phyloP scores from a whole-genome alignment of 163 green algal species.

The Chlorella variabilis region DNA sequence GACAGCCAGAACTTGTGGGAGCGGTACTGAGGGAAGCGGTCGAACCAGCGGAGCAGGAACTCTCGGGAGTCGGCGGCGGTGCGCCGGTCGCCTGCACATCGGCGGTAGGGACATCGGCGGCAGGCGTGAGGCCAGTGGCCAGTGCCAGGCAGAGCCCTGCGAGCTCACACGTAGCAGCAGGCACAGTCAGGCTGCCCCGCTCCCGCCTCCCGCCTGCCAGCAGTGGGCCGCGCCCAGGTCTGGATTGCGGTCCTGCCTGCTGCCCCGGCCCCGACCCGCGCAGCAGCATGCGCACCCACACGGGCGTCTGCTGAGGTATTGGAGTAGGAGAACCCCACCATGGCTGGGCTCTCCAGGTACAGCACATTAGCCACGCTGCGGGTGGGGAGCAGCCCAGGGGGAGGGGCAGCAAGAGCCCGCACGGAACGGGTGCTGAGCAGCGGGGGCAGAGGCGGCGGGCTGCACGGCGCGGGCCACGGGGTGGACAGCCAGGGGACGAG shows the following conservation, averaged over 20 bases:
- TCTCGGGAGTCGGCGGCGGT: conserved; percentile 72
- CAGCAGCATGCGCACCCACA: conserved; percentile 62
- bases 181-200: no score
- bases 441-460: no score
- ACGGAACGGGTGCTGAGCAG: no score
- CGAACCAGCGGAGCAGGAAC: conserved; percentile 78
- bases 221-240: no score
- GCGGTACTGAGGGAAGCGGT: conserved; percentile 75
- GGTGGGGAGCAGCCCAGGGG: no score
- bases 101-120: neutral
- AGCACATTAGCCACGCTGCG: conserved; percentile 74
- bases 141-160: neutral
- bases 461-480: no score
- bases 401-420: no score
- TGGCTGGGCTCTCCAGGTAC: conserved; percentile 86
- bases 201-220: no score
- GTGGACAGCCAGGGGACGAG: no score
- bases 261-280: no score
- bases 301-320: conserved; percentile 68
- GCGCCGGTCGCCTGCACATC: conserved; percentile 67
- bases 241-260: no score
- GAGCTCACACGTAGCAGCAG: no score
- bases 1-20: conserved; percentile 75
- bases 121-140: neutral
- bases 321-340: conserved; percentile 88